These are phyloP conservation scores for Syzygium aromaticum DNA, from an alignment of 345 rosid species.

Conservation along the genomic window DNA sequence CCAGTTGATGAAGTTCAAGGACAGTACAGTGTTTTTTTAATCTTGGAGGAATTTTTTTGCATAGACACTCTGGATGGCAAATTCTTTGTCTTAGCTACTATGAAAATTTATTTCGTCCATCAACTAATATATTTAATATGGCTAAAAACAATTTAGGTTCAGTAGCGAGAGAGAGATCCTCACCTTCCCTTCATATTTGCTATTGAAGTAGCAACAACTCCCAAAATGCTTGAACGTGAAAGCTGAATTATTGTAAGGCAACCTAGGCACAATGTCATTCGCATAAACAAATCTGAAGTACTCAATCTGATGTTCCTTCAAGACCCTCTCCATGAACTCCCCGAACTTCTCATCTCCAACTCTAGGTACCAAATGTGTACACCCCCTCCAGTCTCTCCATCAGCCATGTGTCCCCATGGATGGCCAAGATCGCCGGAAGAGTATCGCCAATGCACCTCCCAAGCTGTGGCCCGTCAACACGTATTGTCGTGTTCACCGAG, in stretches of 20 bases:
- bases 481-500: conserved; percentile 15
- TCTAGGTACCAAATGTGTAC: conserved; percentile 63
- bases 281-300: conserved; percentile 50
- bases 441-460: conserved; percentile 53
- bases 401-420: conserved; percentile 32
- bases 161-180: neutral
- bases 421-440: conserved; percentile 41
- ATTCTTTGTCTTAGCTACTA: neutral
- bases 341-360: conserved; percentile 47
- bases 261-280: conserved; percentile 46
- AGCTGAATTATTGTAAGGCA: conserved; percentile 37
- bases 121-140: neutral
- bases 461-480: conserved; percentile 60
- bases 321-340: conserved; percentile 25
- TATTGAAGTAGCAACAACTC: conserved; percentile 40
- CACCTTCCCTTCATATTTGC: neutral
- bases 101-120: neutral
- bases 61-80: too few relatives aligned
- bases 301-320: conserved; percentile 21
- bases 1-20: too few relatives aligned
- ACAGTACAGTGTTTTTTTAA: too few relatives aligned
- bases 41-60: too few relatives aligned
- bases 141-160: too few relatives aligned
- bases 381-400: conserved; percentile 47
- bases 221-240: conserved; percentile 56